A percentile compares a stretch with the other conserved stretches of the same genome.
These are phyloP conservation scores for Wickerhamomyces bisporus DNA, from an alignment of 805 yeast species.

Conservation along the genomic window DNA sequence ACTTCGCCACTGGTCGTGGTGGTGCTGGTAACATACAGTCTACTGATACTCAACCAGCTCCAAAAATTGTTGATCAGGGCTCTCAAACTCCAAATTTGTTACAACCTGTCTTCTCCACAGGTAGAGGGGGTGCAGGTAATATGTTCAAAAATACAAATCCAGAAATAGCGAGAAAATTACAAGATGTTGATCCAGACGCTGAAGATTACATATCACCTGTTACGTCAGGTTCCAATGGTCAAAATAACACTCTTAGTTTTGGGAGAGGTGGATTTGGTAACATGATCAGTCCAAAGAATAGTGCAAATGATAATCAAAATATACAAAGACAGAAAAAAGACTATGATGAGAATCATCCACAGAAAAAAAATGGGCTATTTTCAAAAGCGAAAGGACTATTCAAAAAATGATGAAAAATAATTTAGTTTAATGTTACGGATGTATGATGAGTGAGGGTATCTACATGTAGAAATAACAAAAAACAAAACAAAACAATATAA, in stretches of 20 bases:
- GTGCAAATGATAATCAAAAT: conserved; percentile 18
- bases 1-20: conserved; percentile 71
- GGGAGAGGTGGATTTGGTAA: conserved; percentile 70
- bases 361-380: conserved; percentile 31
- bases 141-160: conserved; percentile 62
- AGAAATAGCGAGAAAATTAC: conserved; percentile 52
- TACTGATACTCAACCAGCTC: conserved; percentile 40
- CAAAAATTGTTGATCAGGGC: conserved; percentile 53
- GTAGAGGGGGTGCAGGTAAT: conserved; percentile 77
- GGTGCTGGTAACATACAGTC: conserved; percentile 67
- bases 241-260: conserved; percentile 29
- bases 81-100: conserved; percentile 55
- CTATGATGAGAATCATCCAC: conserved; percentile 20
- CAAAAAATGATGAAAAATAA: conserved; percentile 26
- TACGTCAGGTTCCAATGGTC: conserved; percentile 27
- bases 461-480: no score
- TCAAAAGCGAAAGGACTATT: conserved; percentile 42
- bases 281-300: conserved; percentile 36
- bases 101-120: conserved; percentile 58
- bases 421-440: no score
- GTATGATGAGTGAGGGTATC: no score
- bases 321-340: conserved; percentile 16
- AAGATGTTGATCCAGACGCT: conserved; percentile 52
- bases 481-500: no score
- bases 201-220: conserved; percentile 38